phyloP scores from a whole-genome alignment of 805 yeast genomes.

The Saccharomycopsis capsularis region DNA sequence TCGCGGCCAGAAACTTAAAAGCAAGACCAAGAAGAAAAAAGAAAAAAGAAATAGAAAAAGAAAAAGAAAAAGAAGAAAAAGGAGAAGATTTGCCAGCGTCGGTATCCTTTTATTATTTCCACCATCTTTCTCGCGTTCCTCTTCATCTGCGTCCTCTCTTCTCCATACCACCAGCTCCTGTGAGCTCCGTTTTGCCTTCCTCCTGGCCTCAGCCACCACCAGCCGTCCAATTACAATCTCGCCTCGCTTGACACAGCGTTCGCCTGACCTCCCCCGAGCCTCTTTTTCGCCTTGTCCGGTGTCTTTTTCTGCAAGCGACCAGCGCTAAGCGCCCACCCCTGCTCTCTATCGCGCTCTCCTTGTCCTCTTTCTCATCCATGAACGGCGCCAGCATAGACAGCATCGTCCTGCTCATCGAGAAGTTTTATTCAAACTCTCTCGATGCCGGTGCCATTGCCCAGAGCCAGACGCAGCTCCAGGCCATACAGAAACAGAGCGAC shows the following conservation, averaged over 20 bases:
- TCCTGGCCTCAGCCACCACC: background rate
- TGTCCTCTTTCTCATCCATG: too few relatives aligned
- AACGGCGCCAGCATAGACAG: background rate
- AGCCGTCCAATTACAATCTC: background rate
- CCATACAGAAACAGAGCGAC: constrained; percentile 45
- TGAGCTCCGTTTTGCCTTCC: background rate
- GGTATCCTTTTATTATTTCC: background rate
- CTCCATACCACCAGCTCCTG: background rate
- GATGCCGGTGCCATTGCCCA: constrained; percentile 27
- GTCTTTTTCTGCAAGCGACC: background rate
- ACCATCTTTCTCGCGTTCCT: background rate
- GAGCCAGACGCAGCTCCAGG: constrained; percentile 51
- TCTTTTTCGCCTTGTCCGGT: background rate
- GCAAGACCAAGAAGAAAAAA: background rate
- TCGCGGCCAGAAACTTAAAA: too few relatives aligned
- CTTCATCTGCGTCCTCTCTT: background rate
- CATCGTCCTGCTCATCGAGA: constrained; percentile 7
- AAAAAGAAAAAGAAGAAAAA: background rate
- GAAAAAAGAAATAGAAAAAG: background rate
- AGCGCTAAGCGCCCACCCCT: background rate
- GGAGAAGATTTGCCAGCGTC: background rate
- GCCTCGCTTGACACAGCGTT: background rate
- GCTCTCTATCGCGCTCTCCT: background rate
- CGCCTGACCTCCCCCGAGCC: background rate
- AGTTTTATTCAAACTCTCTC: constrained; percentile 10